Evolutionary conservation across 2,329 filamentous ascomycete species (phyloP), one percentile per base, ranked within the genome.

Genomic region (Beauveria medogensis): DNA sequence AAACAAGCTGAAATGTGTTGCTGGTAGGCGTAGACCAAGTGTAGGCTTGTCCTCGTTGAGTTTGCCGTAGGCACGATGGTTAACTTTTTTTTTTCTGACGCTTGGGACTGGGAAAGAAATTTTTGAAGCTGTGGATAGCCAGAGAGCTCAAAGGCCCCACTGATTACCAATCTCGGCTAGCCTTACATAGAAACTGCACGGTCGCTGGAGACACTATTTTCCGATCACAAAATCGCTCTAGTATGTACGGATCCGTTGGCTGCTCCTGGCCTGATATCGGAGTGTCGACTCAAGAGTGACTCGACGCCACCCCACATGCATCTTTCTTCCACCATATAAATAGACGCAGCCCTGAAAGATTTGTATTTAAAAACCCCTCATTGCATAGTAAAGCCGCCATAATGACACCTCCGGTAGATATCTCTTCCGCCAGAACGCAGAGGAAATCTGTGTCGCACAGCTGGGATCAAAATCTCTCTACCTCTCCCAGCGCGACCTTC

Each of bases 401-500:
- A 63, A 80, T 80, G 78, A 69, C 76, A 60, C 70, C 77, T 67
- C 76, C 79, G 67, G 74, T 77, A 69, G 78, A 83, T 64, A 85
- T 85, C 64, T 74, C 72, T 52, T 72, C 69, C 62, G 67, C 73
- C 60, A 59, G 65, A 26, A 68, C 73, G 62, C 71, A 67, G 55
- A 64, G 75, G 66, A 65, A 62, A 43, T 62, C 73, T 66, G 81
- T 78, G 68, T 83, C 83, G 20, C 81, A 85, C 70, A 86, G 80
- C 72, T 77, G 87, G 70, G 85, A 83, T 48, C 67, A 70, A 61
- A 72, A 73, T 70, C 77, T 92, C 64, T 92, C 89, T 37, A 86
- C 84, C 53, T 94, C 91, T 59, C 92, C 93, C 30, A 82, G 80
- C 52, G 80, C 88, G 51, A 85, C 85, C 56, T 92, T 94, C 74